These are phyloP conservation scores for Euryodendron excelsum DNA, from an alignment of 148 eudicot genomes.

Conservation along the genomic window DNA sequence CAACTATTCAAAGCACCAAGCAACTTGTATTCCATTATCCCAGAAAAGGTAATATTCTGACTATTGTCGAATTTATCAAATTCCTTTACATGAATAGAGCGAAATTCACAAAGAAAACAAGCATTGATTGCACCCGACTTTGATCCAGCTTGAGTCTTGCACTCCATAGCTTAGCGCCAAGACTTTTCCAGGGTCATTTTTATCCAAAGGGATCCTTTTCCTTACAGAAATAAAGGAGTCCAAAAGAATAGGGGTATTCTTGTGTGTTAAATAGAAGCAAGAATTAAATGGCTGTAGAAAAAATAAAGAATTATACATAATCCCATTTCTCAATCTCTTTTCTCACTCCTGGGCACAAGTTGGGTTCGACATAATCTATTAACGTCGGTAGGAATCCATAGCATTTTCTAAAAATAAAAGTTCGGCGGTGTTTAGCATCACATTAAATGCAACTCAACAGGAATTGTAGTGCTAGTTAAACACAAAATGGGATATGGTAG, in stretches of 20 bases:
- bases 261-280: not conserved
- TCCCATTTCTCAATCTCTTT: too few species aligned
- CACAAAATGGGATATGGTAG: not conserved
- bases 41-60: not conserved
- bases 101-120: not conserved
- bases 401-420: not conserved
- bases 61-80: not conserved
- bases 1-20: conserved; percentile 1
- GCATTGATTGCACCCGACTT: not conserved
- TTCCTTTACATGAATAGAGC: not conserved
- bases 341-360: too few species aligned
- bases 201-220: not conserved
- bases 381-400: too few species aligned
- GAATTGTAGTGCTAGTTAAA: not conserved
- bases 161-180: not conserved
- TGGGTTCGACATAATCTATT: too few species aligned
- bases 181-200: not conserved
- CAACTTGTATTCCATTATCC: not conserved
- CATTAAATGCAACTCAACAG: not conserved
- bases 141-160: not conserved
- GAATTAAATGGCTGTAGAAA: not conserved
- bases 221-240: not conserved
- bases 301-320: too few species aligned
- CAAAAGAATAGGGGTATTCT: not conserved
- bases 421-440: not conserved